Conservation (phyloP, 2,329 filamentous ascomycete genomes). For the Clarireedia homoeocarpa region DNA sequence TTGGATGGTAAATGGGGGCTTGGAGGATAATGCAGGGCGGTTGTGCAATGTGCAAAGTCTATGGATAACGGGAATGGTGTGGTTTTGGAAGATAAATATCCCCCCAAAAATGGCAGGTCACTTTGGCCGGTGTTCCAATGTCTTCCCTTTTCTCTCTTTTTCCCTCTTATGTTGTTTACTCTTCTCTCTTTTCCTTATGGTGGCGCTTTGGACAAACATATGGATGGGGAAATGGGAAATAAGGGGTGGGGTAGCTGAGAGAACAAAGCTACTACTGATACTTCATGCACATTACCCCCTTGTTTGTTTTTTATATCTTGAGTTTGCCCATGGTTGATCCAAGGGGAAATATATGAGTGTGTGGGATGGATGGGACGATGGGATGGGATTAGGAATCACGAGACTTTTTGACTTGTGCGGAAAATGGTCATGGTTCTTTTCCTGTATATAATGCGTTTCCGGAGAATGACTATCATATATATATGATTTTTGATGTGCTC, state of each 20-base stretch:
- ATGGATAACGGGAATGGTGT: background rate
- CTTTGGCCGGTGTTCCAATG: background rate
- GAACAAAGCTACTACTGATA: too few relatives aligned
- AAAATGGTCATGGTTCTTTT: conserved; percentile 6
- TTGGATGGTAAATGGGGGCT: background rate
- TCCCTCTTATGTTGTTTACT: background rate
- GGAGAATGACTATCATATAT: conserved; percentile 7
- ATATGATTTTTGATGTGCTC: background rate
- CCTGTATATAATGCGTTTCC: conserved; percentile 17
- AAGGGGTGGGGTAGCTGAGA: too few relatives aligned
- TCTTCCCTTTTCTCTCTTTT: background rate
- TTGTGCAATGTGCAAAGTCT: conserved; percentile 2
- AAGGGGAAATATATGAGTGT: too few relatives aligned
- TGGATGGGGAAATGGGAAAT: too few relatives aligned
- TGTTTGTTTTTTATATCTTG: too few relatives aligned
- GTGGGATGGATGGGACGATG: background rate
- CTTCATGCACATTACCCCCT: too few relatives aligned
- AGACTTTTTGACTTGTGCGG: too few relatives aligned
- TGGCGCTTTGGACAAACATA: too few relatives aligned
- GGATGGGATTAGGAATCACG: background rate
- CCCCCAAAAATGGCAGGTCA: background rate
- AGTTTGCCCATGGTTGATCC: too few relatives aligned
- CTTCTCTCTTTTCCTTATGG: background rate
- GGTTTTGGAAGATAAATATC: background rate
- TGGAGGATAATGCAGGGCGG: background rate